A percentile compares a stretch with the other conserved stretches of the same genome.
phyloP scores from a whole-genome alignment of 1,284 basidiomycete species.

The Butyriboletus regius region DNA sequence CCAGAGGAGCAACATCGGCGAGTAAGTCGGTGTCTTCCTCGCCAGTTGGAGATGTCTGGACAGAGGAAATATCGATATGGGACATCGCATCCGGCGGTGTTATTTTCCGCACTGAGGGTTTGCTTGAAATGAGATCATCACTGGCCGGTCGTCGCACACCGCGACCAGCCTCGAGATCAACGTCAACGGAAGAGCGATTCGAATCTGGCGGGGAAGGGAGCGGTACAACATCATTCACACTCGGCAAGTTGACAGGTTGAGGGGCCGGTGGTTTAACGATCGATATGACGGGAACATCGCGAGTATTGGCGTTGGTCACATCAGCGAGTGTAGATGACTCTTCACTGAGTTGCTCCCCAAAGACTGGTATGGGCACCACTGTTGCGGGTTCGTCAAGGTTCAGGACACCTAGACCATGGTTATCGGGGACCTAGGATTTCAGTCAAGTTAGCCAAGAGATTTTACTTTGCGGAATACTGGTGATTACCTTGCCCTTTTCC shows the following conservation, averaged over 20 bases:
- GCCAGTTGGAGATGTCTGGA: conserved; percentile 15
- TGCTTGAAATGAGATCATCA: conserved; percentile 4
- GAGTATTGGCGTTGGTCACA: conserved; percentile 14
- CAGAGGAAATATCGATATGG: conserved; percentile 7
- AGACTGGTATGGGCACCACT: conserved; percentile 48
- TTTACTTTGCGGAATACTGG: conserved; percentile 5
- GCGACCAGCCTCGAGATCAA: conserved; percentile 59
- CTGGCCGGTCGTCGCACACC: conserved; percentile 33
- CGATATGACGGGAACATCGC: conserved; percentile 47
- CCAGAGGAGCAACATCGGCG: conserved; percentile 36
- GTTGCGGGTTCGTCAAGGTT: conserved; percentile 37
- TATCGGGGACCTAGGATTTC: conserved; percentile 21
- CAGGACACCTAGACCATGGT: conserved; percentile 37
- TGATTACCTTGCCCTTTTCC: conserved; percentile 48
- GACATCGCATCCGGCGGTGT: neutral
- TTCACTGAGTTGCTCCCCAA: conserved; percentile 32
- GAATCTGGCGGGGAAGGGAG: conserved; percentile 43
- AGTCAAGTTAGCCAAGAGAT: conserved; percentile 11
- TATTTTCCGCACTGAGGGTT: conserved; percentile 5
- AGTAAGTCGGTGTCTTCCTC: conserved; percentile 42
- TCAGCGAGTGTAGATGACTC: conserved; percentile 30
- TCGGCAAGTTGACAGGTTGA: conserved; percentile 57
- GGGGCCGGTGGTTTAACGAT: conserved; percentile 65
- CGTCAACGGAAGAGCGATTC: conserved; percentile 41
- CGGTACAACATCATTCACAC: conserved; percentile 49